These are phyloP conservation scores for Pachyrhizus erosus DNA, from an alignment of 306 rosid species.

Conservation along the genomic window DNA sequence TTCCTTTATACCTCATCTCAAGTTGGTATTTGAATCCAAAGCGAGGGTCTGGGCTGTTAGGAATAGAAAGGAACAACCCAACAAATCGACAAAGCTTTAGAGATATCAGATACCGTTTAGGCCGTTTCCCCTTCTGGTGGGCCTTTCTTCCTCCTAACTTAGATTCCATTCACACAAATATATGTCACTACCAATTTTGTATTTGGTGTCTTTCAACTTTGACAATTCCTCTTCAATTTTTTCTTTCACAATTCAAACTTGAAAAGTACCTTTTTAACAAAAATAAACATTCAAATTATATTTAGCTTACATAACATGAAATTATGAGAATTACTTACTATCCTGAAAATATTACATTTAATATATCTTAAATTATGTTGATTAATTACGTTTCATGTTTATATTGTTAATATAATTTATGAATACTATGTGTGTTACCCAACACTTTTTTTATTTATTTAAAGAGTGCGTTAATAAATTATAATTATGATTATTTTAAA, in stretches of 20 bases:
- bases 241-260: not conserved
- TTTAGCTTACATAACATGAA: too few relatives aligned
- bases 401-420: too few relatives aligned
- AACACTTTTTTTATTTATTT: too few relatives aligned
- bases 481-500: too few relatives aligned
- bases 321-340: too few relatives aligned
- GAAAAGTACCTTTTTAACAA: not conserved
- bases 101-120: conserved; percentile 29
- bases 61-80: not conserved
- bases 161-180: conserved; percentile 50
- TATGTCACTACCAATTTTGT: not conserved
- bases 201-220: not conserved
- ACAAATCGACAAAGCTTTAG: not conserved
- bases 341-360: too few relatives aligned
- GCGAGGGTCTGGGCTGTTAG: not conserved
- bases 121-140: conserved; percentile 43
- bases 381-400: too few relatives aligned
- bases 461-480: too few relatives aligned
- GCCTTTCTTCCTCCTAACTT: conserved; percentile 16
- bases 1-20: not conserved
- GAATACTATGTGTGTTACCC: too few relatives aligned
- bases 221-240: too few relatives aligned
- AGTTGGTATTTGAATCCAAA: conserved; percentile 16
- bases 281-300: not conserved
- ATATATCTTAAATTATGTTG: too few relatives aligned